These are phyloP conservation scores for Artemisia tridentata DNA, from an alignment of 129 eudicot species.

Conservation along the genomic window DNA sequence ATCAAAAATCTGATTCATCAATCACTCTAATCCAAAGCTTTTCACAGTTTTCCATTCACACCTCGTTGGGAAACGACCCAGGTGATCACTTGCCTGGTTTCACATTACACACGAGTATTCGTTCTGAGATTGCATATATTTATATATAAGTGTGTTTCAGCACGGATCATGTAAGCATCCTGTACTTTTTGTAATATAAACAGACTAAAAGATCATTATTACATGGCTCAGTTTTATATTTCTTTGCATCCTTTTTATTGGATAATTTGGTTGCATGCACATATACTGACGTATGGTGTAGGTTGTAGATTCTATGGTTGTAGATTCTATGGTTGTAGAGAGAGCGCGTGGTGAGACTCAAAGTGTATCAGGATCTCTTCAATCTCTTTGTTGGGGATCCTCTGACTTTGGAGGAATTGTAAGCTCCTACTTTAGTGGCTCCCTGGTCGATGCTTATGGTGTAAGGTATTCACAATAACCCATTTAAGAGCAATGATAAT, in stretches of 20 bases:
- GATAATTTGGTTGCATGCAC: neutral
- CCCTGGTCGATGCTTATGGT: slow-evolving; percentile 92
- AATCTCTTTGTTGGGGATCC: slow-evolving; percentile 98
- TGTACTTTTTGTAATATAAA: neutral
- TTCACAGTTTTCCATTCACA: too few species aligned
- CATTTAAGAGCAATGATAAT: neutral
- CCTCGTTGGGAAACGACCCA: too few species aligned
- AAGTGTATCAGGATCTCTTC: slow-evolving; percentile 98
- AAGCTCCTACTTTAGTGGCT: slow-evolving; percentile 98
- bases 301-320: slow-evolving; percentile 99
- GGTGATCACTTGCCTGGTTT: too few species aligned
- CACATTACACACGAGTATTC: too few species aligned
- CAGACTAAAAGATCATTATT: neutral
- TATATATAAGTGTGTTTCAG: too few species aligned
- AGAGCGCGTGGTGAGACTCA: slow-evolving; percentile 99
- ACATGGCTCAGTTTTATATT: slow-evolving; percentile 2
- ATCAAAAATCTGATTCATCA: too few species aligned
- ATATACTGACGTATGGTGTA: slow-evolving; percentile 41
- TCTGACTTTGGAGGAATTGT: slow-evolving; percentile 94
- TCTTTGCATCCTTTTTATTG: neutral
- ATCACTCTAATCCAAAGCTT: too few species aligned
- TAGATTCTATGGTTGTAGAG: slow-evolving; percentile 99
- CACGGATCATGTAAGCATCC: too few species aligned
- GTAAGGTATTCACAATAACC: slow-evolving; percentile 60
- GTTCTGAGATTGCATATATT: too few species aligned